Conservation (phyloP, 495 filamentous ascomycete genomes). For the Penicilliopsis zonata region DNA sequence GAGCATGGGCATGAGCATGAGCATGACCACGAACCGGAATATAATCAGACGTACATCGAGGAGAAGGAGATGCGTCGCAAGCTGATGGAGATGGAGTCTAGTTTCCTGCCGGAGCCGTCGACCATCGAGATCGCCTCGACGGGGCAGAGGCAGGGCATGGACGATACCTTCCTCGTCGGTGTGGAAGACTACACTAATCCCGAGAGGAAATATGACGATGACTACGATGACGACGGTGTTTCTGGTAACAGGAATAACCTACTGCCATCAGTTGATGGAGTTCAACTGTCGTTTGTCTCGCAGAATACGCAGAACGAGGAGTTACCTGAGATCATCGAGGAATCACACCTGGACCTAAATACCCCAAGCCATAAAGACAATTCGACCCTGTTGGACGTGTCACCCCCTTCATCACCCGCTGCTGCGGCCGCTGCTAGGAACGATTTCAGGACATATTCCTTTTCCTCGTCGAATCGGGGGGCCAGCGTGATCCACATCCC, state of each 20-base stretch:
- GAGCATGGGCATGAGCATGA: slow-evolving; percentile 30
- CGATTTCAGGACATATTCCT: slow-evolving; percentile 18
- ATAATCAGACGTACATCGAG: slow-evolving; percentile 40
- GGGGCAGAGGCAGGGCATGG: slow-evolving; percentile 15
- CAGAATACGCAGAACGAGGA: slow-evolving; percentile 35
- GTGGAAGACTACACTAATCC: slow-evolving; percentile 12
- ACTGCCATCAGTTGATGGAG: too few relatives aligned
- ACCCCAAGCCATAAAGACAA: slow-evolving; percentile 25
- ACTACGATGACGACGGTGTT: slow-evolving; percentile 4
- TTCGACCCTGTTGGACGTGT: slow-evolving; percentile 47
- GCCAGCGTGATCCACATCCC: neutral
- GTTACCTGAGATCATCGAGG: slow-evolving; percentile 14
- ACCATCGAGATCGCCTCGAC: slow-evolving; percentile 26
- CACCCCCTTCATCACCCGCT: slow-evolving; percentile 55
- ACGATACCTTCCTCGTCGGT: slow-evolving; percentile 34
- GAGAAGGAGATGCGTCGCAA: slow-evolving; percentile 58
- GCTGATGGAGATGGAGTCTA: slow-evolving; percentile 80
- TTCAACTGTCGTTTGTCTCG: slow-evolving; percentile 15
- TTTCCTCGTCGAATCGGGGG: slow-evolving; percentile 1
- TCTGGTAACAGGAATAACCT: too few relatives aligned
- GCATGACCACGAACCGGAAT: slow-evolving; percentile 11
- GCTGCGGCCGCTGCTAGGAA: slow-evolving; percentile 50
- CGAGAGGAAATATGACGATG: slow-evolving; percentile 11
- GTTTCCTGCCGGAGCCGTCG: slow-evolving; percentile 51
- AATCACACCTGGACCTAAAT: slow-evolving; percentile 10